Conservation (phyloP, 2,329 filamentous ascomycete genomes). For the Coleophoma crateriformis region DNA sequence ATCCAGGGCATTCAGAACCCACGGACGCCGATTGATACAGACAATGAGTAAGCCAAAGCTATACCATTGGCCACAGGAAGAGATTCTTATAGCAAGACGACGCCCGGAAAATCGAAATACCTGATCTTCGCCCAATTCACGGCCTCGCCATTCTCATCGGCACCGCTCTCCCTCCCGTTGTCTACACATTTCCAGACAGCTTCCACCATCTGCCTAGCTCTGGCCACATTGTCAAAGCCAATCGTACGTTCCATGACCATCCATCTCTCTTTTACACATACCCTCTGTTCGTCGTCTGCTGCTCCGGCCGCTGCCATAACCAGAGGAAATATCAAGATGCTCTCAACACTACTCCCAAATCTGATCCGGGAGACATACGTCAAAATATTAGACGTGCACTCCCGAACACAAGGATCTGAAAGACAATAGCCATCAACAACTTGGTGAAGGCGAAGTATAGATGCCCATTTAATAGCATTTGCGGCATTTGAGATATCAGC, state of each 20-base stretch:
- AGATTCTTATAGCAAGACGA: neutral
- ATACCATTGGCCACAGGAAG: no score
- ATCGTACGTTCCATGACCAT: conserved; percentile 38
- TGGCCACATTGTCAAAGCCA: conserved; percentile 36
- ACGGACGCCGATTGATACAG: no score
- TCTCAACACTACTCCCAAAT: conserved; percentile 3
- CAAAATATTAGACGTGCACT: conserved; percentile 1
- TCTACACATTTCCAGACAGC: conserved; percentile 28
- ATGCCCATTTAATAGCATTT: conserved; percentile 5
- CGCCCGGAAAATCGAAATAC: conserved; percentile 5
- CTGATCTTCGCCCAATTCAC: conserved; percentile 26
- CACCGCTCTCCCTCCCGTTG: conserved; percentile 8
- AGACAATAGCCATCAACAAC: conserved; percentile 5
- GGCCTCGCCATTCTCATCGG: neutral
- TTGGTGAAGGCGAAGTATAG: conserved; percentile 5
- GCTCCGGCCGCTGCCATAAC: conserved; percentile 3
- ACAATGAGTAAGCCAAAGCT: no score
- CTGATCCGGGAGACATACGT: conserved; percentile 3
- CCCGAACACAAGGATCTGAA: neutral
- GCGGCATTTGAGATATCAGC: conserved; percentile 2
- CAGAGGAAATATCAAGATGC: conserved; percentile 3
- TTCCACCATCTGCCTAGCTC: conserved; percentile 33
- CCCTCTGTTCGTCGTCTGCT: conserved; percentile 26
- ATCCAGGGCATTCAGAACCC: no score
- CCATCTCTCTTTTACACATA: conserved; percentile 33